Base-by-base conservation (phyloP, 352 stramenopile species). In the Phytophthora pinifolia region DNA sequence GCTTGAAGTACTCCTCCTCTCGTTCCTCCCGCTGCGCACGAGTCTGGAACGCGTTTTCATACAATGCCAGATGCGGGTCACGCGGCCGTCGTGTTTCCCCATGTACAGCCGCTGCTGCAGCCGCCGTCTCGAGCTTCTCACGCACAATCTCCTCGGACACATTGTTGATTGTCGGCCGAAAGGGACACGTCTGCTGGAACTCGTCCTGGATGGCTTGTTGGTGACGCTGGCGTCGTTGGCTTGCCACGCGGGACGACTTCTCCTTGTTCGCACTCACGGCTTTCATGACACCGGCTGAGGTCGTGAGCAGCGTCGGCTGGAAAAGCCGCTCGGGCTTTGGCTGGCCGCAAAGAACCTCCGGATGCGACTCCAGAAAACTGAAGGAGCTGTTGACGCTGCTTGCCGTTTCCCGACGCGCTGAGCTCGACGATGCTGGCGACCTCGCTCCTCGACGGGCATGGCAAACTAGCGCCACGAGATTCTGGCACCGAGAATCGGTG, bases 131-230 rank as follows among this genome's bases (percentile, higher is more conserved):
- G 12, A 81, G 50, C 36, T 86, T 86, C 34, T 93, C 80, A 3
- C 74, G 79, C 15, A 93, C 71, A 35, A 93, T 88, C 33, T 90
- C 83, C 49, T 78, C 65, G 4, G 80, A 91, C 1, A 86, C 62
- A 6, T 61, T 65, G 42, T 89, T 93, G 53, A 93, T 88, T 55
- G 74, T 86, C 4, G 83, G 83, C 9, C 67, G 70, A 46, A 93
- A 93, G 25, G 83, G 78, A 48, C 74, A 90, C 0, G 70, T 78
- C 62, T 83, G 61, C 7, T 70, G 49, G 50, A 90, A 93, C 39
- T 86, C 67, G 7, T 88, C 71, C 46, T 90, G 74, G 34, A 88
- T 74, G 0, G 74, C 72, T 29, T 70, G 67, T 56, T 89, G 65
- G 36, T 72, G 80, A 3, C 72, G 65, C 46, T 88, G 67, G 14